Base-by-base conservation (phyloP, 306 rosid species). In the Vicia faba region DNA sequence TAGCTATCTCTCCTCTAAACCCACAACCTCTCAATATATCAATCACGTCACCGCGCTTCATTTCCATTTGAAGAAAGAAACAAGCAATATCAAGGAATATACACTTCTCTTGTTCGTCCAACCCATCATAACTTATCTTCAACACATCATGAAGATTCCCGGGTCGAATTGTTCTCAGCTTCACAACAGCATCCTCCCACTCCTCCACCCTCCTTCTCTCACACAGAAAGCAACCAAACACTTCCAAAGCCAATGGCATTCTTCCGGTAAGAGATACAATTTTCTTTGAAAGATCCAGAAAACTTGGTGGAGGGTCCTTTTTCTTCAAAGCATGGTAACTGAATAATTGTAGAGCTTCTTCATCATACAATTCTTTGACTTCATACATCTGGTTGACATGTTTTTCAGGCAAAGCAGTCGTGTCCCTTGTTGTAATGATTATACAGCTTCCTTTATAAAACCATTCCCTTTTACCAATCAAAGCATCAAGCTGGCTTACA, bases 191-290 rank as follows among this genome's bases (percentile, higher is more conserved):
- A 61, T 73, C 90, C 11, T 25, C 53, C 96, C 96, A 86, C 61
- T 77, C 84, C 72, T 49, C 66, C 23, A 43, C 31, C 39, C 56
- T 82, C 31, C 92, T 84, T 70, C 70, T 84, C 16, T 46, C 82
- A 53, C 67, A 84, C 63, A 86, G 65, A 64, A 69, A 46, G 6
- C 87, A 86, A 16, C 92, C 92, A 50, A 82, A 79, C 44, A 89
- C 88, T 83, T 89, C 90, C 28, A 89, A 16, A 38, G 96, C 90
- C 84, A 89, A 69, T 4, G 96, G 96, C 56, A 89, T 26, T 57
- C 68, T 41, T 61, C 92, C 87, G 0, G 96, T 83, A 0, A 80
- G 81, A 41, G 60, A 31, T 67, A 89, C 90, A 3, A 83, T 89
- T 63, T 84, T 7, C 48, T 76, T 1, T 9, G 87, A 84, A 13